phyloP scores from a whole-genome alignment of 2,329 filamentous ascomycete genomes.

The Botryotinia calthae region DNA sequence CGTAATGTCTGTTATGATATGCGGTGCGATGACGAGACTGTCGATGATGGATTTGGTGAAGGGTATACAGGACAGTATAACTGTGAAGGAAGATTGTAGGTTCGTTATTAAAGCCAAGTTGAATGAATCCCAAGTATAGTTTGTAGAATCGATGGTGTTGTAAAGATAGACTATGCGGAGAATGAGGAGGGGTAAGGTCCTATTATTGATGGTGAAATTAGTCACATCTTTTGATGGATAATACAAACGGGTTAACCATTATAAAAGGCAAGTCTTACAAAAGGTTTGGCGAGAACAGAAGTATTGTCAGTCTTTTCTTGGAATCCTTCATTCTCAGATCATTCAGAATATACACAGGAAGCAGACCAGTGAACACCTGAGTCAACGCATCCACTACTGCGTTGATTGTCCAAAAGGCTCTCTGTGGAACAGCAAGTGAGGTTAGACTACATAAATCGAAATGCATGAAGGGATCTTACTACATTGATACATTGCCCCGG shows the following conservation, averaged over 20 bases:
- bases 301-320: slow-evolving; percentile 4
- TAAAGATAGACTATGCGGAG: slow-evolving; percentile 4
- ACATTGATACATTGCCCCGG: slow-evolving; percentile 3
- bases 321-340: background rate
- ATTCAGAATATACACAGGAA: slow-evolving; percentile 9
- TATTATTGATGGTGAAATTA: background rate
- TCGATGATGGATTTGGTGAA: slow-evolving; percentile 20
- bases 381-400: background rate
- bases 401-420: slow-evolving; percentile 12
- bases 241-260: background rate
- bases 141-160: background rate
- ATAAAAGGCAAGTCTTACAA: background rate
- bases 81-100: slow-evolving; percentile 3
- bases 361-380: background rate
- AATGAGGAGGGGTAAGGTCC: background rate
- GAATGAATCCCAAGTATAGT: slow-evolving; percentile 16
- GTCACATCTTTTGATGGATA: background rate
- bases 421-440: background rate
- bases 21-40: slow-evolving; percentile 1
- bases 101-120: background rate
- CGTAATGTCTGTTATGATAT: background rate
- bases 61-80: slow-evolving; percentile 19
- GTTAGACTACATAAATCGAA: background rate
- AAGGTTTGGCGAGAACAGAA: slow-evolving; percentile 8
- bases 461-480: background rate